Percentiles rank a stretch among this genome's conserved stretches.
Conservation (phyloP, 2,329 filamentous ascomycete genomes). For the Aspergillus sclerotialis region DNA sequence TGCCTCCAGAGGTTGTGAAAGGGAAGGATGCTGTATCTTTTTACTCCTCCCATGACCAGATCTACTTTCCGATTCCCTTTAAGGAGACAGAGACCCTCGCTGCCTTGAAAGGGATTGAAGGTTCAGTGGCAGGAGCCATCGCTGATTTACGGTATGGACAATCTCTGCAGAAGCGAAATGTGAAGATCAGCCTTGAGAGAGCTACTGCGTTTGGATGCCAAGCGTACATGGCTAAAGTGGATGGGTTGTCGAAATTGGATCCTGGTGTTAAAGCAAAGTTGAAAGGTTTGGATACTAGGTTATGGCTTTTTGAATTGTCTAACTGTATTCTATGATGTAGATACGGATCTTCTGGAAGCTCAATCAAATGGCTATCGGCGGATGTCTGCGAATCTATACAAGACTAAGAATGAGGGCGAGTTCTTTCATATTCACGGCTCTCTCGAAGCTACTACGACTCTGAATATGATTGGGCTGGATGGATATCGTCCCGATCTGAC, state of each 20-base stretch:
- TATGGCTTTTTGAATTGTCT: neutral
- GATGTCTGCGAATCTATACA: conserved; percentile 65
- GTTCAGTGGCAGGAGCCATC: conserved; percentile 53
- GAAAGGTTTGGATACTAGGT: conserved; percentile 21
- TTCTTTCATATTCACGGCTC: conserved; percentile 73
- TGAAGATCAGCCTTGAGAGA: conserved; percentile 30
- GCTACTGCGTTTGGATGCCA: conserved; percentile 36
- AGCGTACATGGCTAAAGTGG: conserved; percentile 36
- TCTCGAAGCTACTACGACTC: conserved; percentile 61
- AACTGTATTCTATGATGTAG: conserved; percentile 34
- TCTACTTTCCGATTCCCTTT: conserved; percentile 40
- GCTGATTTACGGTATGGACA: conserved; percentile 48
- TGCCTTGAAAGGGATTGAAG: conserved; percentile 55
- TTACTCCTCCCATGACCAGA: conserved; percentile 27
- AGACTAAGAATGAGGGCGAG: conserved; percentile 57
- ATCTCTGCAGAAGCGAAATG: conserved; percentile 27
- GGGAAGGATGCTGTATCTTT: conserved; percentile 30
- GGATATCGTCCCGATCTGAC: conserved; percentile 55
- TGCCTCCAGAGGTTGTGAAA: conserved; percentile 24
- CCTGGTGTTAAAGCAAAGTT: conserved; percentile 30
- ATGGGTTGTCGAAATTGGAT: conserved; percentile 32
- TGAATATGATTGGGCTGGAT: conserved; percentile 63
- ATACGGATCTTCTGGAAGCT: conserved; percentile 64
- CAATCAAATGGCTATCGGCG: conserved; percentile 66
- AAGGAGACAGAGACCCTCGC: conserved; percentile 49